Percentiles rank a stretch among this genome's conserved stretches.
Evolutionary conservation across 768 basidiomycete species (phyloP).

Genomic region (Coprinopsis cinerea): DNA sequence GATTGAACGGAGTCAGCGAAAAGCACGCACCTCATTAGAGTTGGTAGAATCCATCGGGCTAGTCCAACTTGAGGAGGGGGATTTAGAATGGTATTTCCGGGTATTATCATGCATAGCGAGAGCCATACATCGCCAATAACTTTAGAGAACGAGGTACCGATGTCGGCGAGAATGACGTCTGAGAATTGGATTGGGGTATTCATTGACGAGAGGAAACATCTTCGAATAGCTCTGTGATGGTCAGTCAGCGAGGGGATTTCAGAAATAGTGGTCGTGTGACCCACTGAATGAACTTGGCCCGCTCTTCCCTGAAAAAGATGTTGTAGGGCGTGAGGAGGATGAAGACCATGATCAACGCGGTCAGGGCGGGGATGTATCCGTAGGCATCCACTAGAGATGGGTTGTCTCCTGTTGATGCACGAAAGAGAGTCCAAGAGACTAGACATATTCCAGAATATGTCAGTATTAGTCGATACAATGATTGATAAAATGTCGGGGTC

Average conservation of each 20-base stretch:
- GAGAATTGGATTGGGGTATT: constrained; percentile 72
- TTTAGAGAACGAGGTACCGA: constrained; percentile 95
- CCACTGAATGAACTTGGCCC: constrained; percentile 75
- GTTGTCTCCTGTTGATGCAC: constrained; percentile 52
- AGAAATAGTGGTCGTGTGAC: constrained; percentile 24
- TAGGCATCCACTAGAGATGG: constrained; percentile 61
- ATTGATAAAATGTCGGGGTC: constrained; percentile 36
- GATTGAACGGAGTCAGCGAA: neutral
- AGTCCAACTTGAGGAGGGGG: constrained; percentile 59
- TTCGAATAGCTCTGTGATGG: constrained; percentile 53
- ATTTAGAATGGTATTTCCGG: constrained; percentile 67
- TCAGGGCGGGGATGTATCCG: constrained; percentile 70
- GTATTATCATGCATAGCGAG: constrained; percentile 79
- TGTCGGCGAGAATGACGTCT: constrained; percentile 91
- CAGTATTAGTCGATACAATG: constrained; percentile 63
- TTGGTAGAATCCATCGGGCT: constrained; percentile 71
- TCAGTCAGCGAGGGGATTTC: constrained; percentile 5
- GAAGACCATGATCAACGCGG: constrained; percentile 50
- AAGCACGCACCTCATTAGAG: constrained; percentile 73
- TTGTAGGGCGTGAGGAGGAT: constrained; percentile 64
- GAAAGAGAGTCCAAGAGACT: constrained; percentile 64
- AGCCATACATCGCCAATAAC: constrained; percentile 94
- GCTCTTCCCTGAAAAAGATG: constrained; percentile 60
- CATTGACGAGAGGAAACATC: constrained; percentile 67
- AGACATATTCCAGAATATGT: constrained; percentile 58